Evolutionary conservation across 805 yeast species (phyloP).

Genomic region (Pichia californica): DNA sequence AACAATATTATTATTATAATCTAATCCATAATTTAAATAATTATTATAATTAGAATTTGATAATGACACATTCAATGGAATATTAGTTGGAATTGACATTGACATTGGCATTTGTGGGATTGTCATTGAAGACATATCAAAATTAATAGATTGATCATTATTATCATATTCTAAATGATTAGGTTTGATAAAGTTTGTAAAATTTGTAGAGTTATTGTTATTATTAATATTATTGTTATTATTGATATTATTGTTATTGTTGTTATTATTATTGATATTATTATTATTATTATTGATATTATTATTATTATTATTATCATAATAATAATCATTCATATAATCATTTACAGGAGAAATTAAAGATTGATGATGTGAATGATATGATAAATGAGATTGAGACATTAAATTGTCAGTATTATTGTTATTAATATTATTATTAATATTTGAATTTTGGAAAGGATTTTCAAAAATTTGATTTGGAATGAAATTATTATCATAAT

Average conservation of each 20-base stretch:
- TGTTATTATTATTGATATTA: background rate
- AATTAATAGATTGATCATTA: background rate
- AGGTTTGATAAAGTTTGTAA: background rate
- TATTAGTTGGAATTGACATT: too few species aligned
- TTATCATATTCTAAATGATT: conserved; percentile 1
- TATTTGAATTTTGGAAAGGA: conserved; percentile 18
- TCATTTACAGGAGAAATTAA: conserved; percentile 3
- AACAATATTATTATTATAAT: background rate
- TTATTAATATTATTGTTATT: background rate
- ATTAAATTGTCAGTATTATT: too few species aligned
- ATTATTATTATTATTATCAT: background rate
- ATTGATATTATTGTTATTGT: background rate
- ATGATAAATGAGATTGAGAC: background rate
- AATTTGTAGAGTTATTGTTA: too few species aligned
- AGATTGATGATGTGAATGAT: background rate
- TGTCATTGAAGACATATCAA: background rate
- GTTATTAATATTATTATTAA: conserved; percentile 4
- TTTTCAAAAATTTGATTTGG: conserved; percentile 21
- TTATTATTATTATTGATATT: background rate
- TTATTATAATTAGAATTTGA: background rate
- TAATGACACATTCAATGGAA: too few species aligned
- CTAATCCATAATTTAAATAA: background rate
- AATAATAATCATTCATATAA: conserved; percentile 2
- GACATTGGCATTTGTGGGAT: too few species aligned
- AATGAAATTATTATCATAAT: conserved; percentile 1